Percentiles rank a stretch among this genome's conserved stretches.
Conservation (phyloP, 208 protist species). For the Trichomonas tenax region DNA sequence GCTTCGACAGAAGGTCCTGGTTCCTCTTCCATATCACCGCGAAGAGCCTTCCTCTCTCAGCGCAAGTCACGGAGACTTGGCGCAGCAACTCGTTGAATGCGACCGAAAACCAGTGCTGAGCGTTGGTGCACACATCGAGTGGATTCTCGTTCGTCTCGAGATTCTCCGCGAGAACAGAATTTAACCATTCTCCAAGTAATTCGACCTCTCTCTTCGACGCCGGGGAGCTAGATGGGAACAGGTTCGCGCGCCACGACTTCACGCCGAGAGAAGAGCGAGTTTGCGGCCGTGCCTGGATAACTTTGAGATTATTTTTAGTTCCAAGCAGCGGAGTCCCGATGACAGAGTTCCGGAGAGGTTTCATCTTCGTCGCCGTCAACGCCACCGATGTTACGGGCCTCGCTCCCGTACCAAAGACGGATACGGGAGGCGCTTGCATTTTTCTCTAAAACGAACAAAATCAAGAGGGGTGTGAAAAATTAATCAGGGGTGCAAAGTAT, state of each 20-base stretch:
- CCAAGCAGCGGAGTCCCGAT: background rate
- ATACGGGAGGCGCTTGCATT: background rate
- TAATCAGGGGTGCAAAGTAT: too few species aligned
- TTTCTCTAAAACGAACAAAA: background rate
- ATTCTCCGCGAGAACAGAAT: background rate
- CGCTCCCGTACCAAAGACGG: background rate
- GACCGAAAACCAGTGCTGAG: slow-evolving; percentile 17
- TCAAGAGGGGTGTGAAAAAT: background rate
- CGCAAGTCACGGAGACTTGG: background rate
- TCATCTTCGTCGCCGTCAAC: background rate
- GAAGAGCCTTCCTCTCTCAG: background rate
- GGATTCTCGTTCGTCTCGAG: background rate
- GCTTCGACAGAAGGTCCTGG: background rate
- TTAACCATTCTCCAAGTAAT: slow-evolving; percentile 3
- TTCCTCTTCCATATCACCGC: background rate
- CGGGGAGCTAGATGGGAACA: background rate
- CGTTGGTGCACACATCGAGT: background rate
- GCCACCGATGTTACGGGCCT: background rate
- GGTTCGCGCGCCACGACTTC: background rate
- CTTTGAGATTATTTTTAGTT: background rate
- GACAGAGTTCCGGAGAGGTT: background rate
- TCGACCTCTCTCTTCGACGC: background rate
- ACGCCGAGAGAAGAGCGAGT: background rate
- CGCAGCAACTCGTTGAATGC: background rate
- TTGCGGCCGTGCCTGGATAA: background rate